Evolutionary conservation across 495 filamentous ascomycete genomes (phyloP).

Genomic region (Hypomontagnella submonticulosa): DNA sequence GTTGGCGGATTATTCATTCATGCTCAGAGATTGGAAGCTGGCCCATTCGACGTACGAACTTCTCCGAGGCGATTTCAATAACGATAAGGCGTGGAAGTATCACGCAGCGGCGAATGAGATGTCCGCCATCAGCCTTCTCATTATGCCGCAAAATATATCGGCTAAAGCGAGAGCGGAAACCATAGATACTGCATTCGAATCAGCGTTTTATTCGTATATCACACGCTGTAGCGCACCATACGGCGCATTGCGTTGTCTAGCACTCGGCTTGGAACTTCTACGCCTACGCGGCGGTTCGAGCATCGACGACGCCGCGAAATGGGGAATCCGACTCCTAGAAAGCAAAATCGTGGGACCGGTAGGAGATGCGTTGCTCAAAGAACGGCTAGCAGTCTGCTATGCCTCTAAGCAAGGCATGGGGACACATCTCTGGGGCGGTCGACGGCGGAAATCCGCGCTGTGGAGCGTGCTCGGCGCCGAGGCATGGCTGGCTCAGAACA

Average conservation of each 20-base stretch:
- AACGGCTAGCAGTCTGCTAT: conserved; percentile 87
- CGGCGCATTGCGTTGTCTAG: conserved; percentile 79
- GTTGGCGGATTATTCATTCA: conserved; percentile 93
- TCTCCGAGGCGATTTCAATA: conserved; percentile 84
- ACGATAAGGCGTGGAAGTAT: conserved; percentile 96
- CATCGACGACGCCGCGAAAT: conserved; percentile 86
- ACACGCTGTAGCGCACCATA: conserved; percentile 80
- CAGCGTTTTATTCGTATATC: conserved; percentile 89
- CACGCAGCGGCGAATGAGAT: conserved; percentile 95
- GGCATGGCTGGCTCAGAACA: conserved; percentile 78
- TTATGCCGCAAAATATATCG: conserved; percentile 75
- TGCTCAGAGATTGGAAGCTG: conserved; percentile 96
- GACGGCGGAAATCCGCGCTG: conserved; percentile 85
- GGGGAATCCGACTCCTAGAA: conserved; percentile 84
- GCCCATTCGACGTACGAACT: conserved; percentile 91
- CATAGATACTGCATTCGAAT: conserved; percentile 86
- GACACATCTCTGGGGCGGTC: conserved; percentile 71
- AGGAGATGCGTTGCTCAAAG: conserved; percentile 81
- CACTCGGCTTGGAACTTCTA: conserved; percentile 82
- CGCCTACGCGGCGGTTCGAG: conserved; percentile 78
- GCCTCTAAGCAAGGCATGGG: conserved; percentile 73
- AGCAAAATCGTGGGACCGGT: conserved; percentile 76
- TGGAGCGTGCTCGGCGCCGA: conserved; percentile 89
- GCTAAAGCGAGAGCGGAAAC: conserved; percentile 80
- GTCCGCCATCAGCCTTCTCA: conserved; percentile 82